Base-by-base conservation (phyloP, 164 flowering plant genomes). In the Piper betle region DNA sequence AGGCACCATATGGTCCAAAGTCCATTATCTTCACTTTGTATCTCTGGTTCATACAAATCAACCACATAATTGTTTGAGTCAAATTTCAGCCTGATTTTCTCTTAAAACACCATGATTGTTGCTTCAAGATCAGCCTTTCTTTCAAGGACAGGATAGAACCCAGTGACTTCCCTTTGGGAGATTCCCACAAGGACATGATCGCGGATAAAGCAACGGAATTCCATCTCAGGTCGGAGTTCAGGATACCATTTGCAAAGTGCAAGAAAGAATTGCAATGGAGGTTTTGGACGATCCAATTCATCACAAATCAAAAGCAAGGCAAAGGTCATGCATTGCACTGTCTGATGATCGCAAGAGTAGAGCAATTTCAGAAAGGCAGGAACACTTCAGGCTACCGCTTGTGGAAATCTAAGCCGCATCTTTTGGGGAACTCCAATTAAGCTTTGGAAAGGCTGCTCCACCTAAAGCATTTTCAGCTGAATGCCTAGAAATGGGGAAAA, bases 351-450 rank as follows among this genome's bases (percentile, higher is more conserved):
- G 68, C 2, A 90, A 68, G 63, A 93, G 72, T 19, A 93, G 88
- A 0, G 78, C 88, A 56, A 93, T 82, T 75, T 93, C 99, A 67
- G 85, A 74, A 65, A 93, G 82, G 2, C 79, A 75, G 37, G 87
- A 76, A 75, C 97, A 87, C 18, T 74, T 66, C 33, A 92, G 85
- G 52, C 72, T 78, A 62, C 94, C 84, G 13, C 82, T 80, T 3
- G 92, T 62, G 75, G 85, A 80, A 37, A 90, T 88, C 99, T 95
- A 90, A 17, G 96, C 85, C 54, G 92, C 66, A 66, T 93, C 98
- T 64, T 93, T 90, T 0, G 98, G 98, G 0, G 96, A 77, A 65
- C 97, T 92, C 97, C 96, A 93, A 64, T 89, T 93, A 62, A 93
- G 78, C 75, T 93, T 93, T 17, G 99, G 99, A 59, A 90, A 86